Base-by-base conservation (phyloP, 2,329 filamentous ascomycete genomes). In the Aspergillus udagawae region DNA sequence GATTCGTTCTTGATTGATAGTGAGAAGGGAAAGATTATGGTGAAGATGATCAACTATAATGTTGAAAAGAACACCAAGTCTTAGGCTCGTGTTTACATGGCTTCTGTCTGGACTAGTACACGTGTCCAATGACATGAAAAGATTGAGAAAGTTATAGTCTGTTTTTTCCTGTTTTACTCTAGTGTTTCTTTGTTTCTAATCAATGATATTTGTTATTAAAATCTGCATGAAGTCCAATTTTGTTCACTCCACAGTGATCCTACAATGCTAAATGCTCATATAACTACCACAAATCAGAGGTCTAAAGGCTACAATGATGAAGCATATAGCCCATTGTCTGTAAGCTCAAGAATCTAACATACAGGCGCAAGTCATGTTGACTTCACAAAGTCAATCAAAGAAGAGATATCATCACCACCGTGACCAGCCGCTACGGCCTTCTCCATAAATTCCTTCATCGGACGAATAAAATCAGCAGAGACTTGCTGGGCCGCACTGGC, bases 31-130 rank as follows among this genome's bases (percentile, higher is more conserved):
- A 56, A 59, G 53, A 59, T 59, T 21, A 47, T 42, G 35, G 50
- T 56, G 3, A 56, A 53, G 53, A 42, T 59, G 38, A 59, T 59
- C 20, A 56, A 59, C 32, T 59, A 56, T 20, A 51, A 45, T 32
- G 47, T 59, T 32, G 12, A 12, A 2, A 4, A 14, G 29, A 32
- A 32, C 10, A 32, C 29, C 3, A 32, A 32, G 12, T 5, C 0
- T 5, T 32, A 32, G 29, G 29, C 14, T 12, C 4, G 5, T 3
- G 12, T 1, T 14, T 12, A 2, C 12, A 32, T 14, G 29, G 4
- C 12, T 32, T 14, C 27, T 1, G 27, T 28, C 8, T 7, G 27
- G 27, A 28, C 27, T 28, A 28, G 27, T 28, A 7, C 7, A 7
- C 2, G 7, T 9, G 27, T 28, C 27, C 7, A 7, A 28, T 9